Base-by-base conservation (phyloP, 164 flowering plant species). In the Echeveria elegans region DNA sequence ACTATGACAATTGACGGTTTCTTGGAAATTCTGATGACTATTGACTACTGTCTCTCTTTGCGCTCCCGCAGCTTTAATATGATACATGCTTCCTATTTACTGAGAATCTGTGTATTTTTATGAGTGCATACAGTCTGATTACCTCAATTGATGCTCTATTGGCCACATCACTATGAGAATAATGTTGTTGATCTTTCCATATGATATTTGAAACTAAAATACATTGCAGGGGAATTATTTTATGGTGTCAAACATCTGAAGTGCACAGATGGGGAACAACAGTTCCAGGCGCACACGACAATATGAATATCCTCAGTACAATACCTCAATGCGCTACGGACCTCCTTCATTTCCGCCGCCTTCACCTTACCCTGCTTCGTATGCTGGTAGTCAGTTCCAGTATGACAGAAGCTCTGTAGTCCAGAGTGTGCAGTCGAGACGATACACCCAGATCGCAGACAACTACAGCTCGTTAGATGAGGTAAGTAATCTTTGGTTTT, bases 381-480 rank as follows among this genome's bases (percentile, higher is more conserved):
- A 63, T 59, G 45, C 68, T 29, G 52, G 15, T 50, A 53, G 60
- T 16, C 30, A 64, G 9, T 31, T n/a, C n/a, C 61, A 66, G 53
- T 14, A 21, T 38, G 64, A 48, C 15, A 64, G 43, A 38, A 63
- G 64, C 34, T 37, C 36, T 28, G n/a, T 34, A 14, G 45, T 15
- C 2, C 45, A 9, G 45, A 7, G 14, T 21, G 48, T 64, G 50
- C 59, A 64, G 36, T 32, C 70, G 40, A 68, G 23, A 2, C 28
- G 64, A 31, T 69, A 68, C 38, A 48, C 38, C 23, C 59, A 47
- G 30, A 64, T 72, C 36, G 65, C 69, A 2, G 72, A 72, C 65
- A 50, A 68, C 63, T 72, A 72, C 63, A 60, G 31, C 62, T 64
- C 75, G 31, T 12, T 72, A 28, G 72, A 68, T 1, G 69, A 72